Conservation (phyloP, 805 yeast genomes). For the Candida vartiovaarae region DNA sequence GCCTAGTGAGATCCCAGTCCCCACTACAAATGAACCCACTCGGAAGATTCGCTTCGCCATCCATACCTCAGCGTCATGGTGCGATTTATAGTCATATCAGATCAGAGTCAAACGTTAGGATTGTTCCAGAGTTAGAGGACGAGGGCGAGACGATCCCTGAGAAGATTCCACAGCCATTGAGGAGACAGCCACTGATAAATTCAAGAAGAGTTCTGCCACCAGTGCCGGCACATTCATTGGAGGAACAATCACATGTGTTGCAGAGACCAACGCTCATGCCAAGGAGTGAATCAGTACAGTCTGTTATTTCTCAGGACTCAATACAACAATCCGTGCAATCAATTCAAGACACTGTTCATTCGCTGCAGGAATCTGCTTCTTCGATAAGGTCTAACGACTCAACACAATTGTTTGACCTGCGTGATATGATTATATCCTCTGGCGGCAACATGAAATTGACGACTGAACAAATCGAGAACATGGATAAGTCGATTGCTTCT, state of each 20-base stretch:
- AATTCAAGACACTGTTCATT: not conserved
- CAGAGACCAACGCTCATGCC: no score
- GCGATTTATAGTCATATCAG: not conserved
- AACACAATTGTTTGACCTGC: conserved; percentile 13
- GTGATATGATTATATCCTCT: conserved; percentile 13
- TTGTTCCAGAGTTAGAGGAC: not conserved
- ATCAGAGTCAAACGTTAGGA: not conserved
- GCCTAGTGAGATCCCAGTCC: not conserved
- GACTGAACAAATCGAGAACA: not conserved
- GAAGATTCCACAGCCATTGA: not conserved
- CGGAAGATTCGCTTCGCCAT: conserved; percentile 7
- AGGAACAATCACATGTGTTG: no score
- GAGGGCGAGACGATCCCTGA: not conserved
- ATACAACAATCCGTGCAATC: not conserved
- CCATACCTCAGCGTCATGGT: not conserved
- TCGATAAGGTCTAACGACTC: conserved; percentile 4
- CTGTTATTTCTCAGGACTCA: not conserved
- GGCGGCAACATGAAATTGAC: conserved; percentile 10
- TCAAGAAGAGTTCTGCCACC: not conserved
- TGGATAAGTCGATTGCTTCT: conserved; percentile 13
- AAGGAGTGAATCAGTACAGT: no score
- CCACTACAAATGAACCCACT: conserved; percentile 1
- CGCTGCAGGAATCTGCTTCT: not conserved
- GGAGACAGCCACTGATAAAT: not conserved
- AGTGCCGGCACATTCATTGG: no score